Evolutionary conservation across 805 yeast species (phyloP), one percentile per base, ranked within the genome.

Genomic region (Hanseniaspora clermontiae): DNA sequence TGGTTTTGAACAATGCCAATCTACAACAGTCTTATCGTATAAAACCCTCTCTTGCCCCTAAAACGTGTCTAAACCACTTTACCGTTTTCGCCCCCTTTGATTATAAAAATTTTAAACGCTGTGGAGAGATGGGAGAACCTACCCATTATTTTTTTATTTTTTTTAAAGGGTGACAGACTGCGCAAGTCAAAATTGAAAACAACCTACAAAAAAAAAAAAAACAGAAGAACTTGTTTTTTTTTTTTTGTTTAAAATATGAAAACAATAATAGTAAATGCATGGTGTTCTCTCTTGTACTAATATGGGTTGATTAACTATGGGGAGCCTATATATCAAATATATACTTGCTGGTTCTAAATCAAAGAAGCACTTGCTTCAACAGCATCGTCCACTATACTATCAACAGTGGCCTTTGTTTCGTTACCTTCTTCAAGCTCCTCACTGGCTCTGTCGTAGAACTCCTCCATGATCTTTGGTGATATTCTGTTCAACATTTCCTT

Each of bases 401-500:
- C 82, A 32, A 56, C 48, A 32, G 27, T 48, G 29, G 51, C 42
- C 20, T 50, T 50, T n/a, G 51, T 19, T 46, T 56, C 58, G 32
- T 47, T 46, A 37, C 51, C 50, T 51, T 71, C 82, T 42, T 76
- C 80, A 49, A 78, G 84, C 61, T 76, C 82, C 59, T 78, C 82
- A 69, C 88, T 81, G 51, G 83, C 82, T 73, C 96, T 81, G 66
- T 91, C 97, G 74, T 93, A 93, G 74, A 91, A 93, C 74, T 91
- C 97, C 63, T 82, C 83, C 68, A 93, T 76, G 65, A 93, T 88
- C 82, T 93, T 93, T 71, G 97, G 97, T 59, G 96, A 89, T 68
- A 93, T 88, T 82, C 98, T 89, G 79, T 93, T 93, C 69, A 93
- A 83, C 86, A 93, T 78, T 75, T 93, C 97, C 81, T 90, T 93